Evolutionary conservation across 2,329 filamentous ascomycete species (phyloP).

Genomic region (Drechslerella dactyloides): DNA sequence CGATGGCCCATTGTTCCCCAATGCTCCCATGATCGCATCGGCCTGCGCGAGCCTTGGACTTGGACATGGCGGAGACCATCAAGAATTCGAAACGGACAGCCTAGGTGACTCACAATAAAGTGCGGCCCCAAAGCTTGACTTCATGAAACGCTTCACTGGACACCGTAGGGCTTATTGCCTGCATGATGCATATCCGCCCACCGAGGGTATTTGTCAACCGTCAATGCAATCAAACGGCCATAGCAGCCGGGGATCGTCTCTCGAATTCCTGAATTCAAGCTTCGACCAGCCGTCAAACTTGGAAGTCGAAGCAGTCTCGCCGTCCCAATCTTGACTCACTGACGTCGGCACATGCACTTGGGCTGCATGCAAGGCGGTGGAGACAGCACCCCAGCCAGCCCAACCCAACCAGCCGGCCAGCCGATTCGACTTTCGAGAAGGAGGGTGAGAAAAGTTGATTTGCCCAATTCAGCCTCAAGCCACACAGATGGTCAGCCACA

Average conservation of each 20-base stretch:
- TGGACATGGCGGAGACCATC: no score
- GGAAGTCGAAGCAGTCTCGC: no score
- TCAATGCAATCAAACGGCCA: no score
- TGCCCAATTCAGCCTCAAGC: slow-evolving; percentile 14
- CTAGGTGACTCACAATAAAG: no score
- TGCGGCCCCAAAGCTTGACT: no score
- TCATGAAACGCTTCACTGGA: no score
- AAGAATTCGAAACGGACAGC: no score
- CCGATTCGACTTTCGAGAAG: slow-evolving; percentile 1
- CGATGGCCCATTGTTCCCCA: no score
- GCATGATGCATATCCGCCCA: neutral
- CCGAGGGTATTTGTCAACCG: slow-evolving; percentile 6
- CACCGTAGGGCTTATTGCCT: no score
- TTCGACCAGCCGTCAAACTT: neutral
- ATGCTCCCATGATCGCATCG: no score
- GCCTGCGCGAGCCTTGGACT: no score
- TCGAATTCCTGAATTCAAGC: slow-evolving; percentile 4
- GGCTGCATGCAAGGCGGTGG: slow-evolving; percentile 20
- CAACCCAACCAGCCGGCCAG: neutral
- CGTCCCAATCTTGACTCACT: slow-evolving; percentile 33
- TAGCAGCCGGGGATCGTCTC: neutral
- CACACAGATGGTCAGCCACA: slow-evolving; percentile 32
- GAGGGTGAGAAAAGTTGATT: slow-evolving; percentile 38
- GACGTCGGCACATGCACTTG: slow-evolving; percentile 46
- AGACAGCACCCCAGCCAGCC: no score